These are phyloP conservation scores for Fraxinus greggii DNA, from an alignment of 305 asterid species.

Conservation along the genomic window DNA sequence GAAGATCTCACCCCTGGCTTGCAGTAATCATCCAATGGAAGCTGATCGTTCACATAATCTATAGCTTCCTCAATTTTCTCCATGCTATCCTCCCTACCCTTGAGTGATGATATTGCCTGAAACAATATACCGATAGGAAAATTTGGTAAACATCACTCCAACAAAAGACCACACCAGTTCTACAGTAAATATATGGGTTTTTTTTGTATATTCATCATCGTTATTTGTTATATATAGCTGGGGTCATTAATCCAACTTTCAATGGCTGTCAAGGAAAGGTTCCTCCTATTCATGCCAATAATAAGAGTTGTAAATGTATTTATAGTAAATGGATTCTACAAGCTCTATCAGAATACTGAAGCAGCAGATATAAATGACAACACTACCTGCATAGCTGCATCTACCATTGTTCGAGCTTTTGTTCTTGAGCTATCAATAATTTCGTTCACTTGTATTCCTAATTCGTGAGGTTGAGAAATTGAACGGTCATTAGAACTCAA, in stretches of 20 bases:
- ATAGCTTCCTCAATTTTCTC: slow-evolving; percentile 83
- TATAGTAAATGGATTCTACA: not conserved
- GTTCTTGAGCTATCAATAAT: slow-evolving; percentile 74
- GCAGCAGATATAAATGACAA: slow-evolving; percentile 6
- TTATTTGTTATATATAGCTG: not conserved
- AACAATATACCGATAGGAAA: slow-evolving; percentile 13
- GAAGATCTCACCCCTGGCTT: slow-evolving; percentile 46
- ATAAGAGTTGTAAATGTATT: slow-evolving; percentile 11
- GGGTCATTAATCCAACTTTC: not conserved
- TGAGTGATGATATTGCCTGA: slow-evolving; percentile 72
- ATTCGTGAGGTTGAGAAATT: slow-evolving; percentile 58
- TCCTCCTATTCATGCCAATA: not conserved
- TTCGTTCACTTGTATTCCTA: slow-evolving; percentile 66
- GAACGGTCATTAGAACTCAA: too few species aligned
- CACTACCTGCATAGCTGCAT: slow-evolving; percentile 72
- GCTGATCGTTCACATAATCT: slow-evolving; percentile 75
- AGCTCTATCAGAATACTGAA: not conserved
- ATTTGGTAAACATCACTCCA: not conserved
- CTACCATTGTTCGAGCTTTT: slow-evolving; percentile 82
- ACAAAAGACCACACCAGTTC: not conserved
- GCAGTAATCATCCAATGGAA: slow-evolving; percentile 60
- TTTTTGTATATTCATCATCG: not conserved
- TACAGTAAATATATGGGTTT: too few species aligned
- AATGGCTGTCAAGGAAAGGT: not conserved
- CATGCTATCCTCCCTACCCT: slow-evolving; percentile 43